phyloP scores from a whole-genome alignment of 139 green algal genomes.

The Diplosphaera chodatii region DNA sequence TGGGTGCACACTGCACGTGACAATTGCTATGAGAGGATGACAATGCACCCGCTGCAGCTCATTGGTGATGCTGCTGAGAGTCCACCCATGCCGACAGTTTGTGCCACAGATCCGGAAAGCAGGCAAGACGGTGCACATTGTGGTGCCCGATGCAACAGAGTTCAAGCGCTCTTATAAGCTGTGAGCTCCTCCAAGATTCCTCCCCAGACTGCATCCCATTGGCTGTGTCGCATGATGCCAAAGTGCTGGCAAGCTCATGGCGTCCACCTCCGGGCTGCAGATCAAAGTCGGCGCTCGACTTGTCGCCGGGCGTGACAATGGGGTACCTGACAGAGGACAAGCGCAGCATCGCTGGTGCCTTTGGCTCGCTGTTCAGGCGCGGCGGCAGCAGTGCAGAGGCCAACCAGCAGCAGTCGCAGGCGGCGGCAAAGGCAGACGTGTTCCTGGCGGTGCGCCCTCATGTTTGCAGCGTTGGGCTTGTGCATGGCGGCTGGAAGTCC shows the following conservation, averaged over 20 bases:
- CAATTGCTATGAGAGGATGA: too few species aligned
- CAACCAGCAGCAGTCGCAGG: constrained; percentile 4
- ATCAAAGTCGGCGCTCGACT: constrained; percentile 56
- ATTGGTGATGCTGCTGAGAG: too few species aligned
- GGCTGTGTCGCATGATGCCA: too few species aligned
- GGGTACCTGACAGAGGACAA: constrained; percentile 66
- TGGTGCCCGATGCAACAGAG: constrained; percentile 77
- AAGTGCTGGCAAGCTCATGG: too few species aligned
- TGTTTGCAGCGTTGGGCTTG: too few species aligned
- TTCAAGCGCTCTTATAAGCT: constrained; percentile 68
- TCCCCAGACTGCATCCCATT: too few species aligned
- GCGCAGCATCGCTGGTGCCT: constrained; percentile 30
- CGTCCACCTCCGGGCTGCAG: too few species aligned
- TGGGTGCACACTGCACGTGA: constrained; percentile 11
- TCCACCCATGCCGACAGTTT: too few species aligned
- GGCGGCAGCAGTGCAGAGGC: background rate
- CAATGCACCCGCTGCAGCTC: too few species aligned
- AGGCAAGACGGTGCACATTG: constrained; percentile 64
- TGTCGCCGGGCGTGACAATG: constrained; percentile 52
- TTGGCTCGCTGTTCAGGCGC: constrained; percentile 25
- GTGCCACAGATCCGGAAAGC: constrained; percentile 43
- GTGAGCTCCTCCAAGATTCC: too few species aligned
- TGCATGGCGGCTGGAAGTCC: too few species aligned
- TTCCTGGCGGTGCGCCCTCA: constrained; percentile 65
- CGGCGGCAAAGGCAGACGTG: constrained; percentile 62